Conservation (phyloP, 495 filamentous ascomycete genomes). For the Copromyces sp. region DNA sequence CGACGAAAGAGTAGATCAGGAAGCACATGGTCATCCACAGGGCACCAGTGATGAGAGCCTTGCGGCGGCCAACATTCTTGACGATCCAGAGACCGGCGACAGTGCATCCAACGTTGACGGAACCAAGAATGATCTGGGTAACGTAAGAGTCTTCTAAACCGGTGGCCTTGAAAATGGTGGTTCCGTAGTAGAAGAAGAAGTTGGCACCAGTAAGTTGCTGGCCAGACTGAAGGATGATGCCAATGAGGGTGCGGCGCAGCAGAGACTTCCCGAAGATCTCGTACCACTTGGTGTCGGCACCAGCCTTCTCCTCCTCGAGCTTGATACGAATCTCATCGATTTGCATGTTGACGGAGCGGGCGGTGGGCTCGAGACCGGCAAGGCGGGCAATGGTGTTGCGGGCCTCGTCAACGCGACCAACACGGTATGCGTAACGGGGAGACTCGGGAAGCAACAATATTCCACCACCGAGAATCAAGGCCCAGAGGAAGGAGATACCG, state of each 20-base stretch:
- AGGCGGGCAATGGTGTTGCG: constrained; percentile 57
- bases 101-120: constrained; percentile 65
- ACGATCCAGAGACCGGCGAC: constrained; percentile 66
- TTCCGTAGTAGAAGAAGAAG: constrained; percentile 79
- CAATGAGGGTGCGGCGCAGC: constrained; percentile 60
- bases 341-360: constrained; percentile 56
- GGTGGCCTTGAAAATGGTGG: constrained; percentile 58
- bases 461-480: constrained; percentile 58
- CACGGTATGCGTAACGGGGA: constrained; percentile 58
- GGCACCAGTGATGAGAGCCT: constrained; percentile 54
- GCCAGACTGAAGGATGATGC: constrained; percentile 59
- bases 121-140: constrained; percentile 64
- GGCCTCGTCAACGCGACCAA: constrained; percentile 55
- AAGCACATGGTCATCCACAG: constrained; percentile 63
- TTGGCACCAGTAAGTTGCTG: constrained; percentile 67
- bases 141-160: constrained; percentile 59
- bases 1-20: constrained; percentile 64
- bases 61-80: constrained; percentile 59
- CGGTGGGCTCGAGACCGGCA: constrained; percentile 56
- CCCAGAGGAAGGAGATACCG: constrained; percentile 69
- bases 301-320: constrained; percentile 49
- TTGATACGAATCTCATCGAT: constrained; percentile 65
- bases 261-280: constrained; percentile 65
- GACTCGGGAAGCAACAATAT: constrained; percentile 66
- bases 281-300: constrained; percentile 47